Base-by-base conservation (phyloP, 768 basidiomycete genomes). In the Lactarius psammicola region DNA sequence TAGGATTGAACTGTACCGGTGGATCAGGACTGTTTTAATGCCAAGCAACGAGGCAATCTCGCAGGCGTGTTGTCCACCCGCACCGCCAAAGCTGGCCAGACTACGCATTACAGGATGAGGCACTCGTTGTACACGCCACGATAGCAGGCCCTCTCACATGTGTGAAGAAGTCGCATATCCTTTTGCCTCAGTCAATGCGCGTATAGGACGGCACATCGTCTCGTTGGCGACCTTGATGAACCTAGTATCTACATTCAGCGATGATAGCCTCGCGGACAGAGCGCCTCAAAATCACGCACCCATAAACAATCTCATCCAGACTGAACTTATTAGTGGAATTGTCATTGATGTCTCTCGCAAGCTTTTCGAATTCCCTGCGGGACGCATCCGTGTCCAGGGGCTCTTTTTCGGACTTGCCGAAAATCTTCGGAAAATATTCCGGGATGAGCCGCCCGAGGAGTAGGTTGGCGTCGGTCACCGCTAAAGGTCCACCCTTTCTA, bases 171-270 rank as follows among this genome's bases (percentile, higher is more conserved):
- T 90, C 3, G 92, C 88, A 75, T 92, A 85, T 30, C 95, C 95
- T 53, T 91, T 80, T 2, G 94, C 92, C 75, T 97, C 95, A 0
- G 95, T 97, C 69, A 96, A 75, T 2, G 93, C 87, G 3, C 95
- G 87, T 63, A 98, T 96, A 9, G 95, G 95, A 56, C 95, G 80
- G 69, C 88, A 90, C 95, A 98, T 98, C 0, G 93, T 95, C 79
- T 98, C 95, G 71, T 97, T 97, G 10, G 95, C 95, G 11, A 96
- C 94, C 72, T 95, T 93, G 78, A 98, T 89, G 76, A 95, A 97
- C 5, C 94, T 93, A 57, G 46, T 49, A 4, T 6, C n/a, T 5
- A 51, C 20, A 30, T 66, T 61, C 46, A 38, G 30, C 26, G 46
- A 49, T 11, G 46, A 26, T 13, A 4, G n/a, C 23, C 3, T 2